These are phyloP conservation scores for Boletus reticulatus DNA, from an alignment of 768 basidiomycete species.

Conservation along the genomic window DNA sequence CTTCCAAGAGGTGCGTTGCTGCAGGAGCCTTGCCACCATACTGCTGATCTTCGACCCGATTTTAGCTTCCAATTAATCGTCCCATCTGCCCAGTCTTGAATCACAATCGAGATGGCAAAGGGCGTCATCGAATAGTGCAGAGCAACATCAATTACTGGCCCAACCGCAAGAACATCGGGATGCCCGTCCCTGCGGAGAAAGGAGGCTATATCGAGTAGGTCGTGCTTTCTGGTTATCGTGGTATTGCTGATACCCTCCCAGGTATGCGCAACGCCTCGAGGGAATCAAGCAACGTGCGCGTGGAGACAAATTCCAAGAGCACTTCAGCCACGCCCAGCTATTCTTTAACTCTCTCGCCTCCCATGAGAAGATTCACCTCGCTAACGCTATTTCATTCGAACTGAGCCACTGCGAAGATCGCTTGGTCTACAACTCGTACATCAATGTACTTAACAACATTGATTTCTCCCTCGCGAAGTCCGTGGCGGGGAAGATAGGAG, in stretches of 20 bases:
- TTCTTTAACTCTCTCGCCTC: constrained; percentile 80
- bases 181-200: constrained; percentile 44
- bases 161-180: constrained; percentile 56
- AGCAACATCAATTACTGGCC: constrained; percentile 78
- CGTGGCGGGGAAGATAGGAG: constrained; percentile 66
- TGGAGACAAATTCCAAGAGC: constrained; percentile 76
- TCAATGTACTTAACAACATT: constrained; percentile 67
- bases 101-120: constrained; percentile 60
- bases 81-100: constrained; percentile 75
- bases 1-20: constrained; percentile 57
- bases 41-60: neutral
- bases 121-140: constrained; percentile 56
- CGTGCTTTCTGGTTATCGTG: neutral
- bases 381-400: constrained; percentile 75
- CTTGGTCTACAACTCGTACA: constrained; percentile 64
- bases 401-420: constrained; percentile 81
- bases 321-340: constrained; percentile 67
- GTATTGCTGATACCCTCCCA: constrained; percentile 22
- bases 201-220: constrained; percentile 62
- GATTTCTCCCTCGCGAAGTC: constrained; percentile 68
- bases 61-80: constrained; percentile 76
- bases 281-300: constrained; percentile 62
- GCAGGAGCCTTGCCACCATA: neutral
- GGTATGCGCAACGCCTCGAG: constrained; percentile 46
- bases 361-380: constrained; percentile 71